Percentiles rank a stretch among this genome's conserved stretches.
Evolutionary conservation across 2,329 filamentous ascomycete species (phyloP).

Genomic region (Plenodomus biglobosus): DNA sequence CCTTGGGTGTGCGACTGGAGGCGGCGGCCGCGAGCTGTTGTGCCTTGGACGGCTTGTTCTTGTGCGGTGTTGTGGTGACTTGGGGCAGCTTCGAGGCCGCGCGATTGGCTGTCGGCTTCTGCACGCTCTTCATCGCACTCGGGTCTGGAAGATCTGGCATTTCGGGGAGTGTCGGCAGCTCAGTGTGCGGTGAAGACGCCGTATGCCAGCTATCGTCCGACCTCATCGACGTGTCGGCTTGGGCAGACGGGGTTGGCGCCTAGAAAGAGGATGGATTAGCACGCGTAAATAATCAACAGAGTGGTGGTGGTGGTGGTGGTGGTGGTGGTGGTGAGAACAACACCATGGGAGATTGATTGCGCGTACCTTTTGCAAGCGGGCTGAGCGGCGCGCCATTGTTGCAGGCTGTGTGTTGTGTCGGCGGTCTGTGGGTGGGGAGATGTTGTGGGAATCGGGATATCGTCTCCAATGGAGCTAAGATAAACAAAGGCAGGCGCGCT

Average conservation of each 20-base stretch:
- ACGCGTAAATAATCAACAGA: constrained; percentile 31
- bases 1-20: constrained; percentile 55
- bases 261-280: constrained; percentile 25
- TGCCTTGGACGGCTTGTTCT: constrained; percentile 25
- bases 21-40: constrained; percentile 20
- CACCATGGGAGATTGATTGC: constrained; percentile 1
- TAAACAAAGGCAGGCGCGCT: constrained; percentile 23
- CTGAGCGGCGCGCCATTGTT: constrained; percentile 43
- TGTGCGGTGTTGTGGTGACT: constrained; percentile 52
- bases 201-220: constrained; percentile 34
- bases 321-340: too few species aligned
- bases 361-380: constrained; percentile 42
- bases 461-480: constrained; percentile 18
- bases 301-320: too few species aligned
- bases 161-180: constrained; percentile 25
- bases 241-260: constrained; percentile 33
- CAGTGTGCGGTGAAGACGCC: constrained; percentile 24
- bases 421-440: constrained; percentile 29
- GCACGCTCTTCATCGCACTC: constrained; percentile 26
- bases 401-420: constrained; percentile 6
- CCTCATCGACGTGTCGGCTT: constrained; percentile 13
- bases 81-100: constrained; percentile 30
- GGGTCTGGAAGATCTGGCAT: constrained; percentile 24
- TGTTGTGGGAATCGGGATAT: constrained; percentile 9
- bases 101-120: constrained; percentile 21